phyloP scores from a whole-genome alignment of 2,329 filamentous ascomycete species.

The Didymella exigua region DNA sequence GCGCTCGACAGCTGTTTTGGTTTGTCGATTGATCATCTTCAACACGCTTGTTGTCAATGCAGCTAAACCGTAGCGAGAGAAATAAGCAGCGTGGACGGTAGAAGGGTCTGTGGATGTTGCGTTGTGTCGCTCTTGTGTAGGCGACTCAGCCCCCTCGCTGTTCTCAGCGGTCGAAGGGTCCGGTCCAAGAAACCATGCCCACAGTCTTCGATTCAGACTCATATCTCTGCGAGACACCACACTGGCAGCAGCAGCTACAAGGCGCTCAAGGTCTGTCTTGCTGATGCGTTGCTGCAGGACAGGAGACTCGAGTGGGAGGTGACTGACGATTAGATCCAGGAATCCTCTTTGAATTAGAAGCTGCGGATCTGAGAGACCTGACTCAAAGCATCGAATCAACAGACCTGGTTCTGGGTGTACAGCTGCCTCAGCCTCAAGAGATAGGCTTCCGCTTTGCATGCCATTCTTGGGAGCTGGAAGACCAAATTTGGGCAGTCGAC shows the following conservation, averaged over 20 bases:
- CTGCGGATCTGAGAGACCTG: constrained; percentile 85
- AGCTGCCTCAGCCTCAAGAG: constrained; percentile 66
- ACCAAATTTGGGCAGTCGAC: constrained; percentile 76
- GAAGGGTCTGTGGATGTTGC: constrained; percentile 51
- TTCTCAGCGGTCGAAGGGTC: constrained; percentile 57
- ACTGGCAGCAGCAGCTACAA: constrained; percentile 81
- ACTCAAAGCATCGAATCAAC: constrained; percentile 87
- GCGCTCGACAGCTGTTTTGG: constrained; percentile 66
- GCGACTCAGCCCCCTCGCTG: constrained; percentile 42
- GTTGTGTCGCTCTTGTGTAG: constrained; percentile 57
- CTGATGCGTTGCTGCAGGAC: constrained; percentile 79
- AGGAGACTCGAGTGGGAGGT: constrained; percentile 81
- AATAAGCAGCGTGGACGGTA: constrained; percentile 68
- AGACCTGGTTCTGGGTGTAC: constrained; percentile 90
- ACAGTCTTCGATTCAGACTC: constrained; percentile 93
- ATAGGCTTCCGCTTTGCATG: constrained; percentile 42
- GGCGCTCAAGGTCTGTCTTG: constrained; percentile 75
- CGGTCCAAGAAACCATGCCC: constrained; percentile 93
- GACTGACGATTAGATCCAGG: constrained; percentile 87
- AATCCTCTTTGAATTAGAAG: constrained; percentile 92
- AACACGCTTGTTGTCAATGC: constrained; percentile 76
- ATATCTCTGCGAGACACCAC: constrained; percentile 92
- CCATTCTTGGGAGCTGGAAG: constrained; percentile 21
- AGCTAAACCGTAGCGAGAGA: constrained; percentile 77
- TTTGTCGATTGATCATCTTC: constrained; percentile 70